Percentiles rank a stretch among this genome's conserved stretches.
These are phyloP conservation scores for Neobulgaria alba DNA, from an alignment of 2,329 filamentous ascomycete genomes.

Conservation along the genomic window DNA sequence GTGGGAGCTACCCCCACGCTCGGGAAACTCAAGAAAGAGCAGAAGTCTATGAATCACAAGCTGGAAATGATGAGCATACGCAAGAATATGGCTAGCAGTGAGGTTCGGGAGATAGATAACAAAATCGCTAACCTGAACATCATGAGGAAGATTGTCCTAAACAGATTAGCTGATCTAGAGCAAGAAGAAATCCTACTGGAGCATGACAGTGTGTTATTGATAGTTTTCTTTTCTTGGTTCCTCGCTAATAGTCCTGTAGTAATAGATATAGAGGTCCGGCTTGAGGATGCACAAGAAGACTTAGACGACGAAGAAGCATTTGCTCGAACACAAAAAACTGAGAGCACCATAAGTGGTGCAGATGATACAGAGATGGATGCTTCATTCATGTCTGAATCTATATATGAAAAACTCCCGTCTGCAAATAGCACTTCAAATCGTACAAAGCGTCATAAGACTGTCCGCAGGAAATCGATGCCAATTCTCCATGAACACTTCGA, in stretches of 20 bases:
- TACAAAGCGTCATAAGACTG: conserved; percentile 46
- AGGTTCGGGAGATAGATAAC: conserved; percentile 93
- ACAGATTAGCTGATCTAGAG: conserved; percentile 77
- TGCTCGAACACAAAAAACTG: conserved; percentile 43
- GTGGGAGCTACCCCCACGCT: conserved; percentile 52
- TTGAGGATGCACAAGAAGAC: conserved; percentile 53
- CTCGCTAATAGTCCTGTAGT: conserved; percentile 34
- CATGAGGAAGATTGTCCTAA: conserved; percentile 87
- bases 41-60: conserved; percentile 69
- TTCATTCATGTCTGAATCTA: conserved; percentile 93
- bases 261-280: conserved; percentile 50
- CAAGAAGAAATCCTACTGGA: conserved; percentile 86
- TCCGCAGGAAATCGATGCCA: conserved; percentile 77
- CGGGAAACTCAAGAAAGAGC: conserved; percentile 69
- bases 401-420: conserved; percentile 82
- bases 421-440: conserved; percentile 41
- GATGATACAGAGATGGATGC: conserved; percentile 35
- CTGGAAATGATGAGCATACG: conserved; percentile 85
- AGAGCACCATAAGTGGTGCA: conserved; percentile 41
- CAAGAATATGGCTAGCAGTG: conserved; percentile 95
- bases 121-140: conserved; percentile 89
- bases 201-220: conserved; percentile 61
- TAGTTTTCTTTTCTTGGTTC: background rate
- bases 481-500: conserved; percentile 94
- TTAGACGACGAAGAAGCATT: conserved; percentile 50